Conservation (phyloP, 306 rosid genomes). For the Prunus mira region DNA sequence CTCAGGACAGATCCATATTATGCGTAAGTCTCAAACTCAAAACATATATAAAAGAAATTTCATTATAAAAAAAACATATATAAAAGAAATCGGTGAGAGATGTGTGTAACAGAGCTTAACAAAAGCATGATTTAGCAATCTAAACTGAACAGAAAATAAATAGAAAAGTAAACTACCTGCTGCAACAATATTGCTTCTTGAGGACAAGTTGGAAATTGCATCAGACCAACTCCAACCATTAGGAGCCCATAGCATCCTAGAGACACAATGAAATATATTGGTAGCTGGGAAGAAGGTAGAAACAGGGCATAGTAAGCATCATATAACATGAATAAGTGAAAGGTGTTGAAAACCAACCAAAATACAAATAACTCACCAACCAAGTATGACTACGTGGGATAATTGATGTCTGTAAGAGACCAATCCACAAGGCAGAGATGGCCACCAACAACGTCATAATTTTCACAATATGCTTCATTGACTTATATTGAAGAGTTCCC, state of each 20-base stretch:
- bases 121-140: not conserved
- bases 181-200: slow-evolving; percentile 67
- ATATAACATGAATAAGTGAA: slow-evolving; percentile 1
- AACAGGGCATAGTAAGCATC: slow-evolving; percentile 24
- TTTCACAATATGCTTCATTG: slow-evolving; percentile 84
- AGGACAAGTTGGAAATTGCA: slow-evolving; percentile 86
- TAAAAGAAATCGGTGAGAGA: not conserved
- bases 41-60: not conserved
- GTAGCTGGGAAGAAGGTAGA: slow-evolving; percentile 51
- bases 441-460: slow-evolving; percentile 56
- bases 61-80: not conserved
- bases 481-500: not conserved
- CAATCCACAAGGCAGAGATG: slow-evolving; percentile 68
- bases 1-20: too few species aligned
- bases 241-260: slow-evolving; percentile 90
- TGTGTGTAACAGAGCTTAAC: not conserved
- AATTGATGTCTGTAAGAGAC: slow-evolving; percentile 56
- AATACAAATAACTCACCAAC: slow-evolving; percentile 58
- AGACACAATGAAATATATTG: slow-evolving; percentile 68
- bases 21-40: too few species aligned
- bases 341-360: not conserved
- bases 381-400: slow-evolving; percentile 61
- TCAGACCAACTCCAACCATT: slow-evolving; percentile 91
- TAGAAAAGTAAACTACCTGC: slow-evolving; percentile 39
- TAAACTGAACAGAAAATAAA: not conserved